Evolutionary conservation across 768 basidiomycete species (phyloP).

Genomic region (Leccinum rimulosum): DNA sequence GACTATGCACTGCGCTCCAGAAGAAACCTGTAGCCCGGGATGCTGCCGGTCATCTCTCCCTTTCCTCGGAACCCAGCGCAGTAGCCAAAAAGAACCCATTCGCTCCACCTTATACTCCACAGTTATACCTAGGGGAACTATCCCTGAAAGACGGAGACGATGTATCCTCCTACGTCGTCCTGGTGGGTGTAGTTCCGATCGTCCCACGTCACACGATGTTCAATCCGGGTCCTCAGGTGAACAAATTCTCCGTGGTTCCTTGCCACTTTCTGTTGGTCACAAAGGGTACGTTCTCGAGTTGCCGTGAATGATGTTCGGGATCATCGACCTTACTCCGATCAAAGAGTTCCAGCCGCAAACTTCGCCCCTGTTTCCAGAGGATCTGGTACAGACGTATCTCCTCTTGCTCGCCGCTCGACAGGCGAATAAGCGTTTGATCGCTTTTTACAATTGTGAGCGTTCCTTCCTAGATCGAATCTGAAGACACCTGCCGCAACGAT

Average conservation of each 20-base stretch:
- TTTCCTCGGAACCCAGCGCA: constrained; percentile 21
- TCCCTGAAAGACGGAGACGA: constrained; percentile 47
- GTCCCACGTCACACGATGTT: background rate
- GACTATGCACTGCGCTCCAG: constrained; percentile 80
- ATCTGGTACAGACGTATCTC: constrained; percentile 75
- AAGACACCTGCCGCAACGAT: background rate
- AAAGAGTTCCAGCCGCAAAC: constrained; percentile 76
- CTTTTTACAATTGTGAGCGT: constrained; percentile 85
- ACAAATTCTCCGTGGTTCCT: constrained; percentile 83
- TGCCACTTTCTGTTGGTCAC: constrained; percentile 87
- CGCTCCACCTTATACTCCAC: constrained; percentile 77
- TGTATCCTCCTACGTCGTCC: constrained; percentile 57
- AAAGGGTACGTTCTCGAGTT: constrained; percentile 53
- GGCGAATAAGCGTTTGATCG: constrained; percentile 59
- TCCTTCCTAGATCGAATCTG: background rate
- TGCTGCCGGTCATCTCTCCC: constrained; percentile 36
- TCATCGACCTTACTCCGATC: constrained; percentile 1
- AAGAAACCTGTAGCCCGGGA: constrained; percentile 64
- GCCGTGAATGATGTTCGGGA: background rate
- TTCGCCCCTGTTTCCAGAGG: constrained; percentile 73
- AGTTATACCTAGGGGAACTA: constrained; percentile 74
- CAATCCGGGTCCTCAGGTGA: constrained; percentile 49
- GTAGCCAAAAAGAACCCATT: constrained; percentile 62
- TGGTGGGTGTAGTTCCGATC: constrained; percentile 48
- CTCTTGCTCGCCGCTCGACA: constrained; percentile 68